Percentiles rank a stretch among this genome's conserved stretches.
Evolutionary conservation across 306 rosid species (phyloP).

Genomic region (Cucurbita ficifolia): DNA sequence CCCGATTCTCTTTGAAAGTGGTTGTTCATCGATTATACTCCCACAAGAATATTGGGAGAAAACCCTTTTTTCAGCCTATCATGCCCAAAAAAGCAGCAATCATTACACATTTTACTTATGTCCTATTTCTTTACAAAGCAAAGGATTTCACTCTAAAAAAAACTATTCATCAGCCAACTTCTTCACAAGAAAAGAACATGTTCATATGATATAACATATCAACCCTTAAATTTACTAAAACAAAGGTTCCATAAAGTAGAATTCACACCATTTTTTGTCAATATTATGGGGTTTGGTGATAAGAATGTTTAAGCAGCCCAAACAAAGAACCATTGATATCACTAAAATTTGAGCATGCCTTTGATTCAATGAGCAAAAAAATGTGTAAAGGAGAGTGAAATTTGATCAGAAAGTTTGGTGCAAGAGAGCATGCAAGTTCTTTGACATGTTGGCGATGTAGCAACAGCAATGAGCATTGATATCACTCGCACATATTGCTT

Average conservation of each 20-base stretch:
- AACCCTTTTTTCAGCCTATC: neutral
- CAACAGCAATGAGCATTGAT: slow-evolving; percentile 38
- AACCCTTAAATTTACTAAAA: neutral
- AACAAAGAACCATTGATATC: slow-evolving; percentile 17
- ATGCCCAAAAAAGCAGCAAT: neutral
- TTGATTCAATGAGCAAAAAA: neutral
- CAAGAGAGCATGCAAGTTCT: slow-evolving; percentile 41
- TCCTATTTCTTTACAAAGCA: neutral
- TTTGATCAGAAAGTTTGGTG: slow-evolving; percentile 98
- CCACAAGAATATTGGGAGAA: too few species aligned
- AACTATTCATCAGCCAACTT: neutral
- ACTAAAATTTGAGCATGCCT: slow-evolving; percentile 54
- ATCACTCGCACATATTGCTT: slow-evolving; percentile 18
- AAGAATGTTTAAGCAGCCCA: neutral
- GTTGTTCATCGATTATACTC: too few species aligned
- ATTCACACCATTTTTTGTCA: neutral
- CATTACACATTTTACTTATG: neutral
- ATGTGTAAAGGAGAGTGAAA: slow-evolving; percentile 59
- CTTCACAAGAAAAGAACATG: neutral
- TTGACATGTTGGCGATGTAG: slow-evolving; percentile 58
- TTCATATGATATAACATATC: neutral
- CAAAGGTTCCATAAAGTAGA: neutral
- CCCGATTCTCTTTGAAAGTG: too few species aligned
- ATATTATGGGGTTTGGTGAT: neutral
- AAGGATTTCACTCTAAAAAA: neutral